Conservation (phyloP, 352 stramenopile genomes). For the Phytopythium oedochilum region DNA sequence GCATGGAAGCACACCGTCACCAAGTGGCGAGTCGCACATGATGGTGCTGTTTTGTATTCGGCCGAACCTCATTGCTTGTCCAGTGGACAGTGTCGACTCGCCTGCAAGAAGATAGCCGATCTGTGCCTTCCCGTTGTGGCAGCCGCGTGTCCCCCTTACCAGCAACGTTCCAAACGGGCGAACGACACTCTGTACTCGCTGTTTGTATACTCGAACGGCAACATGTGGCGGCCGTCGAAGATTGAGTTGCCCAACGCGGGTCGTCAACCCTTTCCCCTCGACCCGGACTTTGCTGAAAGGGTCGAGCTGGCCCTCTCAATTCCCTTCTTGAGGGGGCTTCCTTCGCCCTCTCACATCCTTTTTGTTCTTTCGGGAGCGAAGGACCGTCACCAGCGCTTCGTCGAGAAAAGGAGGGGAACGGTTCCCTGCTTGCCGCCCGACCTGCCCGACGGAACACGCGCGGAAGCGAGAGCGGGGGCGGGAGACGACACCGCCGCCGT, state of each 20-base stretch:
- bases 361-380: conserved; percentile 6
- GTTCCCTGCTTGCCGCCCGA: too few species aligned
- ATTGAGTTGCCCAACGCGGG: background rate
- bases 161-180: too few species aligned
- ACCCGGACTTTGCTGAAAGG: background rate
- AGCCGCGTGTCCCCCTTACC: background rate
- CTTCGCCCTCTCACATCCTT: conserved; percentile 5
- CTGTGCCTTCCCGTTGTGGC: background rate
- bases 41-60: too few species aligned
- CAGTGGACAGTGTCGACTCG: too few species aligned
- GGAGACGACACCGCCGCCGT: too few species aligned
- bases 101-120: background rate
- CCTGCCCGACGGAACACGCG: background rate
- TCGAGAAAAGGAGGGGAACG: background rate
- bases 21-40: too few species aligned
- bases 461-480: background rate
- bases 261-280: background rate
- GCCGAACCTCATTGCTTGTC: background rate
- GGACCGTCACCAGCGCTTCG: background rate
- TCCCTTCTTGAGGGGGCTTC: background rate
- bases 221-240: background rate
- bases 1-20: too few species aligned
- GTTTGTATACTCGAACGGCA: too few species aligned
- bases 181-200: too few species aligned
- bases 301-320: background rate